Base-by-base conservation (phyloP, 345 rosid genomes). In the Litchi chinensis region DNA sequence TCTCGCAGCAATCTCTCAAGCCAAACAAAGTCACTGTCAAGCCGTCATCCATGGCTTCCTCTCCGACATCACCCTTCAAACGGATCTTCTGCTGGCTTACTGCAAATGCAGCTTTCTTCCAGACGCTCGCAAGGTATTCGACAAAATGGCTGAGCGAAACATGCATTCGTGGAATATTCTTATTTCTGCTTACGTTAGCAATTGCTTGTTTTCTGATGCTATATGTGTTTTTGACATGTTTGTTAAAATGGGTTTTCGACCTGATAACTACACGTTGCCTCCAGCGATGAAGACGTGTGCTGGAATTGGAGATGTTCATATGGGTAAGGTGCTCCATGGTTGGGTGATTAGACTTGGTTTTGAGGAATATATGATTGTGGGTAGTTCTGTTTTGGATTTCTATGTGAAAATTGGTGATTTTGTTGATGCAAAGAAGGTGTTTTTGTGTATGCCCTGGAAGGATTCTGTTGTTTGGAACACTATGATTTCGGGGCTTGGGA, bases 151-250 rank as follows among this genome's bases (percentile, higher is more conserved):
- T 65, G 62, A 76, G 1, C 65, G 71, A 71, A 71, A 76, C 13
- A 71, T 76, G 83, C 83, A 76, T 71, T 81, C 83, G 5, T 81
- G 83, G 80, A 81, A 81, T n/a, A 76, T 81, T 71, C 43, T 81
- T 67, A 71, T 81, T 3, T 71, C 71, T 6, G 57, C 79, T n/a
- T 76, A 81, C 18, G 83, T 72, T n/a, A 56, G 48, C 12, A 81
- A 56, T 59, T 81, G 62, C 10, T 68, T 76, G 67, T 66, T 64
- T 71, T 28, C 21, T 52, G 77, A 81, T 26, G 80, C 74, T 56
- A 19, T 81, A 65, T 3, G 32, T 26, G 72, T 71, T 66, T 76
- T 76, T 32, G n/a, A 5, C 10, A 16, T 54, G 63, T 65, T 76
- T 56, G 24, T 71, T 5, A 44, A 56, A 13, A 43, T 65, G 77